Evolutionary conservation across 371 early-diverging fungal species (phyloP), one percentile per base, ranked within the genome.

Genomic region (Fennellomyces sp.): DNA sequence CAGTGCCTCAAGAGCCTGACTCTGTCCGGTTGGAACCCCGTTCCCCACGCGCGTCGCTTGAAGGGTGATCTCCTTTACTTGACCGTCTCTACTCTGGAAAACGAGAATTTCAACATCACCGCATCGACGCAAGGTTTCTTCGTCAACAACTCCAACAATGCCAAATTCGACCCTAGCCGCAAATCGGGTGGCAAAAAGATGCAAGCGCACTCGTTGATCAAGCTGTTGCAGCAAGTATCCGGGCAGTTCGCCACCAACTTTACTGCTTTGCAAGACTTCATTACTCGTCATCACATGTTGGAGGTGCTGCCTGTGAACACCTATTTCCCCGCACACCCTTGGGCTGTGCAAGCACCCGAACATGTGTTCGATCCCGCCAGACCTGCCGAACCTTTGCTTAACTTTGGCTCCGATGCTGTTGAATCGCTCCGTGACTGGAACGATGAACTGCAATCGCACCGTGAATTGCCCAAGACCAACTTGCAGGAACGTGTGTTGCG

Each of bases 391-490:
- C 67, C 83, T 21, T 76, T 84, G 38, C 73, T 95, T 27, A 73
- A 77, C 59, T 80, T 82, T 48, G 86, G 89, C 5, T 65, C 83
- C 5, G 93, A 93, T 53, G 82, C 87, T 3, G 86, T 87, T 1
- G 94, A 90, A 57, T 82, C 88, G 10, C 59, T 93, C 56, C 89
- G 94, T 41, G 97, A 97, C 71, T 97, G 97, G 97, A 97, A 97
- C 77, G 97, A 97, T 56, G 97, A 97, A 67, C 65, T 95, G 35
- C 96, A 96, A 73, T 84, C 91, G 3, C 90, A 91, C 35, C 89
- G 93, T 28, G 95, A 95, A 61, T 79, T 97, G 57, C 94, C 95
- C 11, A 81, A 86, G 47, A 52, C 64, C 38, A 88, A 81, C 28
- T 77, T 92, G 13, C 91, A 90, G 62, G 96, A 97, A 66, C 87